Conservation (phyloP, 2,329 filamentous ascomycete species). For the Apiospora aurea region DNA sequence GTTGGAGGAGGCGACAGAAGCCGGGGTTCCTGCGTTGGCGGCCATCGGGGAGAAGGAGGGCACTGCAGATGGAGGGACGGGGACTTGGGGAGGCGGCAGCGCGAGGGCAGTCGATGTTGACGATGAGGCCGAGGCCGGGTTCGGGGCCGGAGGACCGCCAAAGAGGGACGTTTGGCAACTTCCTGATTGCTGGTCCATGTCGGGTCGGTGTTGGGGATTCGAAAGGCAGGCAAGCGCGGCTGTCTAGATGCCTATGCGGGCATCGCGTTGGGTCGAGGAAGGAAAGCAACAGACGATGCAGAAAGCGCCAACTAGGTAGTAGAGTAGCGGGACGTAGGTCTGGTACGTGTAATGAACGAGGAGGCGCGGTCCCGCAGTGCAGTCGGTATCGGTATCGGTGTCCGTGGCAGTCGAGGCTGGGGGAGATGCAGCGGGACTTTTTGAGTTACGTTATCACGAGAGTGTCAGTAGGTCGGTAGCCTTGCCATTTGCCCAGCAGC, state of each 20-base stretch:
- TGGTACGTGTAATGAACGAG: not conserved
- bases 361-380: not conserved
- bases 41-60: constrained; percentile 41
- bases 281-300: not conserved
- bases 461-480: not conserved
- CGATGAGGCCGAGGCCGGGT: constrained; percentile 24
- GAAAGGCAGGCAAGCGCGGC: constrained; percentile 4
- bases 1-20: constrained; percentile 63
- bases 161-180: constrained; percentile 39
- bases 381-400: not conserved
- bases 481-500: not conserved
- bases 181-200: constrained; percentile 35
- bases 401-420: constrained; percentile 3
- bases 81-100: constrained; percentile 28
- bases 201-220: not conserved
- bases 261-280: not conserved
- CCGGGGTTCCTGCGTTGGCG: constrained; percentile 51
- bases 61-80: constrained; percentile 36
- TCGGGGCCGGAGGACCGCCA: constrained; percentile 37
- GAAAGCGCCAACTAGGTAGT: not conserved
- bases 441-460: constrained; percentile 18
- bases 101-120: constrained; percentile 29
- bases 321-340: not conserved
- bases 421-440: not conserved
- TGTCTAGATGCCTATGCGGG: not conserved